Percentiles rank a stretch among this genome's conserved stretches.
Conservation (phyloP, 2,329 filamentous ascomycete species). For the Myrmaecium sp. region DNA sequence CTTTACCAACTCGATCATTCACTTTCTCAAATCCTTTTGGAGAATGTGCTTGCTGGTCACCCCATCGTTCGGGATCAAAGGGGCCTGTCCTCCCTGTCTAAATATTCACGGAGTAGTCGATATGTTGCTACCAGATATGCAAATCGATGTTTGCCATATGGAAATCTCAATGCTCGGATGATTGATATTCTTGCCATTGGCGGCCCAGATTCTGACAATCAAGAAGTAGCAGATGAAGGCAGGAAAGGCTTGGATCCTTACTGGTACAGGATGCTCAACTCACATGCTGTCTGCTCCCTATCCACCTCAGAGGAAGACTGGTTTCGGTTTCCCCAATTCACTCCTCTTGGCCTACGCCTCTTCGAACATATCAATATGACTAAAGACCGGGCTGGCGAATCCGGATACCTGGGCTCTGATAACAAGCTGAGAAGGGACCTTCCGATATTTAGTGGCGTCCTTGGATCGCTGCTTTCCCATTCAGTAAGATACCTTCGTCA, state of each 20-base stretch:
- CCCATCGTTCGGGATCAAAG: no score
- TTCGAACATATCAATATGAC: no score
- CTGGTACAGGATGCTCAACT: constrained; percentile 48
- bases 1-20: constrained; percentile 23
- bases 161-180: constrained; percentile 67
- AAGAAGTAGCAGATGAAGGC: constrained; percentile 79
- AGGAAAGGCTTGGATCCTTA: constrained; percentile 71
- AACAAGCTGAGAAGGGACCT: no score
- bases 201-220: constrained; percentile 48
- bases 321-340: constrained; percentile 25
- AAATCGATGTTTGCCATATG: constrained; percentile 70
- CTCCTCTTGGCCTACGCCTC: constrained; percentile 27
- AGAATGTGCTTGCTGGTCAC: no score
- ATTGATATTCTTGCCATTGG: constrained; percentile 71
- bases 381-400: no score
- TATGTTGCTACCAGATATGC: constrained; percentile 79
- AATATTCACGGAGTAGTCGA: constrained; percentile 48
- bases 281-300: neutral
- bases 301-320: constrained; percentile 9
- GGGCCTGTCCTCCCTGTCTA: no score
- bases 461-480: no score
- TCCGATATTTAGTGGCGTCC: no score
- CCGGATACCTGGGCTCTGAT: no score
- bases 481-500: no score
- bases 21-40: constrained; percentile 17